A percentile compares a stretch with the other conserved stretches of the same genome.
These are phyloP conservation scores for Diaporthe sp. DNA, from an alignment of 2,329 filamentous ascomycete species.

Conservation along the genomic window DNA sequence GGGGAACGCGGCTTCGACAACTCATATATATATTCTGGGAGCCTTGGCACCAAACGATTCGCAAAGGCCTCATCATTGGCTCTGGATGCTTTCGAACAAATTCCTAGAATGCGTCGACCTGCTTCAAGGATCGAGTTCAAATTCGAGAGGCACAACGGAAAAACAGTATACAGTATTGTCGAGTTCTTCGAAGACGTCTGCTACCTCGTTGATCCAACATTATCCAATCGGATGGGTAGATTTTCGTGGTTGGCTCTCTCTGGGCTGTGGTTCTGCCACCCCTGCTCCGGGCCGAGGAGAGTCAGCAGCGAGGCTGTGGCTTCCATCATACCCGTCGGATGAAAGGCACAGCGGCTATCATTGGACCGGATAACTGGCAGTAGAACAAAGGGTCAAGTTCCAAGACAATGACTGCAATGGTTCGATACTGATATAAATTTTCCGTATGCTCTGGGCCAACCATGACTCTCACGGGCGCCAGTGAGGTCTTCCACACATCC, in stretches of 20 bases:
- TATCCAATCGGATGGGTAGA: background rate
- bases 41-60: background rate
- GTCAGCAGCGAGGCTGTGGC: background rate
- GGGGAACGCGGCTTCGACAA: background rate
- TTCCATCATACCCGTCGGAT: background rate
- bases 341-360: no score
- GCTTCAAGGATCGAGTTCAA: background rate
- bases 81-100: background rate
- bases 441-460: background rate
- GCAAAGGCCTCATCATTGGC: background rate
- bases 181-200: background rate
- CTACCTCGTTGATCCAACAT: background rate
- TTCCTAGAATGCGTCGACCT: no score
- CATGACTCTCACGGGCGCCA: background rate
- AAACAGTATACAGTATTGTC: background rate
- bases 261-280: background rate
- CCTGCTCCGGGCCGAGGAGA: background rate
- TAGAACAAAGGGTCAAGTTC: background rate
- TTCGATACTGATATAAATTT: background rate
- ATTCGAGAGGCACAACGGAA: background rate
- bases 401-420: no score
- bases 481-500: background rate
- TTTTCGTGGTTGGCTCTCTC: background rate
- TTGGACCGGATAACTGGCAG: background rate
- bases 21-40: background rate